Base-by-base conservation (phyloP, 164 flowering plant genomes). In the Echeveria elegans region DNA sequence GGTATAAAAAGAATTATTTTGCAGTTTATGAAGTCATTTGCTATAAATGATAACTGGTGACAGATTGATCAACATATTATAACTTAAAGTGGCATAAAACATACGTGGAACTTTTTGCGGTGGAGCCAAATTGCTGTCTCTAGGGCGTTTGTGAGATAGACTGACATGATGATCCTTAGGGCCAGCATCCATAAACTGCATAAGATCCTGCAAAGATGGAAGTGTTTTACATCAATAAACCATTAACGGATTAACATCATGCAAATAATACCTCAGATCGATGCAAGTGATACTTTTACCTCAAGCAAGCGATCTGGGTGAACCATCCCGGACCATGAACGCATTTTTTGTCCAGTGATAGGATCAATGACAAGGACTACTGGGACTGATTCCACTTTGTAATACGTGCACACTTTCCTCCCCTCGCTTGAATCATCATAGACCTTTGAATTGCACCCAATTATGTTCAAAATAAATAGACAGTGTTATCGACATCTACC, bases 21-120 rank as follows among this genome's bases (percentile, higher is more conserved):
- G 31, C 60, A 24, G 18, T 1, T 24, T 26, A 8, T 11, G 4
- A 53, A 28, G 31, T 53, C 30, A 53, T 53, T 53, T 23, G 21
- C 8, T 50, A 5, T n/a, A 6, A 11, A 18, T 26, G 60, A 26
- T 66, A 43, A 60, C 15, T 48, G 37, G 11, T 7, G 45, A 40
- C 45, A 40, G 37, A 26, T 53, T 53, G 60, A 24, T 52, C 26
- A 12, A 15, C 26, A 2, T 26, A 19, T 50, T 10, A 14, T 6
- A 52, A 52, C 58, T 21, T 7, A 21, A 0, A 21, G 9, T 8
- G 15, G 26, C 0, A 47, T 21, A 52, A 21, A 12, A 53, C 58
- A 70, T 78, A 86, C 90, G 88, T 73, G 76, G 78, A 50, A 58
- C 41, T 68, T 82, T 83, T 12, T 68, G 83, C 56, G 70, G 66